Conservation (phyloP, 345 rosid genomes). For the Pistacia integerrima region DNA sequence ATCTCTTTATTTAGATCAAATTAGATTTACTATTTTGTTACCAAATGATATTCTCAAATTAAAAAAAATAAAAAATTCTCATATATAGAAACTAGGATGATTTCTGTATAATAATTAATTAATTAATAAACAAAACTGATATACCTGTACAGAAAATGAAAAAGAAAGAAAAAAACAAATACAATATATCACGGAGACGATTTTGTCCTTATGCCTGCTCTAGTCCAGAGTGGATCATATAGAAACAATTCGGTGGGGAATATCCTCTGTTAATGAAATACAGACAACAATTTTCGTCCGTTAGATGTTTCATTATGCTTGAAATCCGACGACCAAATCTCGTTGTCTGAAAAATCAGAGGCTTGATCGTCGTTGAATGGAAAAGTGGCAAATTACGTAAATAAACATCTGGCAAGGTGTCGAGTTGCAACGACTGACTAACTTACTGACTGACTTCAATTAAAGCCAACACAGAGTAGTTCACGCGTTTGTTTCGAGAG, state of each 20-base stretch:
- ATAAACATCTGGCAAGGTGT: conserved; percentile 28
- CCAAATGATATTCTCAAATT: too few relatives aligned
- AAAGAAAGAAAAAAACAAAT: neutral
- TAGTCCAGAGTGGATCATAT: neutral
- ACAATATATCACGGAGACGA: neutral
- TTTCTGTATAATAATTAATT: too few relatives aligned
- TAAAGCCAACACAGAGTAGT: neutral
- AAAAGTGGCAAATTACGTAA: conserved; percentile 32
- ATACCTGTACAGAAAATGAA: too few relatives aligned
- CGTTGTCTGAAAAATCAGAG: conserved; percentile 1
- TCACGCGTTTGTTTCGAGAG: conserved; percentile 20
- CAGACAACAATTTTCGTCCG: neutral
- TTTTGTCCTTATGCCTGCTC: neutral
- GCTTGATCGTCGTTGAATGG: neutral
- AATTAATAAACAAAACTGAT: neutral
- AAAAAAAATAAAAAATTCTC: too few relatives aligned
- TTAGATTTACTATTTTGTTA: too few relatives aligned
- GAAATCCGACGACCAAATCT: neutral
- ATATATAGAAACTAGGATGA: too few relatives aligned
- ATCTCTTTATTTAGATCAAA: too few relatives aligned
- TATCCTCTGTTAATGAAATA: neutral
- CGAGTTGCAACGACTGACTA: conserved; percentile 32
- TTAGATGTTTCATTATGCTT: neutral
- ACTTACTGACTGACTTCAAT: conserved; percentile 31
- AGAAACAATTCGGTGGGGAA: neutral